These are phyloP conservation scores for Parascedosporium putredinis DNA, from an alignment of 2,329 filamentous ascomycete species.

Conservation along the genomic window DNA sequence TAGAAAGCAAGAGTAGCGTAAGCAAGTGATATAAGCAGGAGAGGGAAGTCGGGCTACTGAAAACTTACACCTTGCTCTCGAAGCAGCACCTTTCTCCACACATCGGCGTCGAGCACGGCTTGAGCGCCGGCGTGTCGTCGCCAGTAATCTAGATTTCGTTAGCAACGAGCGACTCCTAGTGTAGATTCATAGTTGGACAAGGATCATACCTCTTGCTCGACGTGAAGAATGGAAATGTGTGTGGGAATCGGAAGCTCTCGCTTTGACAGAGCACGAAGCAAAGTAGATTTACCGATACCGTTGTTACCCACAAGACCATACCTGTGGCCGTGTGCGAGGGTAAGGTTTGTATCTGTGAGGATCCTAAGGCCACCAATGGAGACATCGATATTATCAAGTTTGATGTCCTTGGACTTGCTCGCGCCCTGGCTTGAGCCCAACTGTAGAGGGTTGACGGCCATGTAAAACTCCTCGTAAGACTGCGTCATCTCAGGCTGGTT, in stretches of 20 bases:
- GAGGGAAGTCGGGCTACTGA: not conserved
- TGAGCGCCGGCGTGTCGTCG: conserved; percentile 94
- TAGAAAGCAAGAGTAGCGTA: too few species aligned
- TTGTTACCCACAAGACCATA: conserved; percentile 99
- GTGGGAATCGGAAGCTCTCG: conserved; percentile 92
- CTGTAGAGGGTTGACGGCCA: conserved; percentile 96
- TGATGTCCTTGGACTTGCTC: conserved; percentile 97
- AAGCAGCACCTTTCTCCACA: conserved; percentile 93
- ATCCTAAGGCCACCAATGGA: conserved; percentile 85
- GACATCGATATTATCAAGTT: conserved; percentile 91
- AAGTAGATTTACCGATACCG: conserved; percentile 96
- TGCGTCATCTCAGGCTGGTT: conserved; percentile 72
- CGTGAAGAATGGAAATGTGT: conserved; percentile 97
- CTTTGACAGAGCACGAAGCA: conserved; percentile 80
- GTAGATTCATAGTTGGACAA: not conserved
- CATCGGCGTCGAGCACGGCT: conserved; percentile 91
- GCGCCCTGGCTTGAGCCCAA: conserved; percentile 58
- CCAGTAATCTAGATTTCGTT: conserved; percentile 60
- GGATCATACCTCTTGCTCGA: conserved; percentile 75
- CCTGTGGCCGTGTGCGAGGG: conserved; percentile 80
- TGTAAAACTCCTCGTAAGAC: conserved; percentile 99
- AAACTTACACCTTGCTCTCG: conserved; percentile 68
- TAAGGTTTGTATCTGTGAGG: conserved; percentile 80
- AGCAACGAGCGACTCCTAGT: not conserved
- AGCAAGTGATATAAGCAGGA: not conserved